phyloP scores from a whole-genome alignment of 225 moss, liverwort and hornwort species.

The Polytrichum commune region DNA sequence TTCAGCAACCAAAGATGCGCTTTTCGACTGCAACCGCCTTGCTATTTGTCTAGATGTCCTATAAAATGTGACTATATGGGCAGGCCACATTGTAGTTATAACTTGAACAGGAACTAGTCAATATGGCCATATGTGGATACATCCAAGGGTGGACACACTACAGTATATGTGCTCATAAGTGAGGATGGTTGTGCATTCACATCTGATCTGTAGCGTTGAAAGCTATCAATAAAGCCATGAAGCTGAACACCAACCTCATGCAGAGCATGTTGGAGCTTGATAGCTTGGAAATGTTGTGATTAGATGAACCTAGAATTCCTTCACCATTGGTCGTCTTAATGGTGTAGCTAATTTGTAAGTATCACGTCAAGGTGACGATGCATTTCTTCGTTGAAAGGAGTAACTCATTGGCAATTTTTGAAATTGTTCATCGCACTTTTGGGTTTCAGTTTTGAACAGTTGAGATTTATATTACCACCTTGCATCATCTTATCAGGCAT shows the following conservation, averaged over 20 bases:
- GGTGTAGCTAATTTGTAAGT: too few relatives aligned
- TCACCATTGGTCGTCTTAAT: too few relatives aligned
- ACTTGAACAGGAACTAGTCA: slow-evolving; percentile 20
- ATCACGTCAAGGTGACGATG: too few relatives aligned
- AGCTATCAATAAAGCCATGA: slow-evolving; percentile 28
- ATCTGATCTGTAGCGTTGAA: slow-evolving; percentile 16
- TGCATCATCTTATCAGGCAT: too few relatives aligned
- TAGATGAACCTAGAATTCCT: too few relatives aligned
- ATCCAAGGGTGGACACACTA: slow-evolving; percentile 9
- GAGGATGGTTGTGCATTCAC: slow-evolving; percentile 2
- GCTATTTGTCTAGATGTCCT: slow-evolving; percentile 24
- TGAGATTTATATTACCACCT: too few relatives aligned
- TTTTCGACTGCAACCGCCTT: background rate
- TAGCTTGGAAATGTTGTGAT: too few relatives aligned
- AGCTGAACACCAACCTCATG: slow-evolving; percentile 2
- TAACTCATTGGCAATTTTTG: too few relatives aligned
- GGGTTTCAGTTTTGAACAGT: too few relatives aligned
- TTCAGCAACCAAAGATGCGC: slow-evolving; percentile 28
- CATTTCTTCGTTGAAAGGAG: too few relatives aligned
- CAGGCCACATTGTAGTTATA: slow-evolving; percentile 24
- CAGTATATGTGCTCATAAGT: slow-evolving; percentile 15
- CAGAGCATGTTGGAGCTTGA: too few relatives aligned
- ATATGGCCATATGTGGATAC: slow-evolving; percentile 16
- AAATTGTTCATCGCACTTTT: too few relatives aligned
- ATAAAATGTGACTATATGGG: slow-evolving; percentile 12